These are phyloP conservation scores for Ananas comosus DNA, from an alignment of 176 grass and related monocot genomes.

Conservation along the genomic window DNA sequence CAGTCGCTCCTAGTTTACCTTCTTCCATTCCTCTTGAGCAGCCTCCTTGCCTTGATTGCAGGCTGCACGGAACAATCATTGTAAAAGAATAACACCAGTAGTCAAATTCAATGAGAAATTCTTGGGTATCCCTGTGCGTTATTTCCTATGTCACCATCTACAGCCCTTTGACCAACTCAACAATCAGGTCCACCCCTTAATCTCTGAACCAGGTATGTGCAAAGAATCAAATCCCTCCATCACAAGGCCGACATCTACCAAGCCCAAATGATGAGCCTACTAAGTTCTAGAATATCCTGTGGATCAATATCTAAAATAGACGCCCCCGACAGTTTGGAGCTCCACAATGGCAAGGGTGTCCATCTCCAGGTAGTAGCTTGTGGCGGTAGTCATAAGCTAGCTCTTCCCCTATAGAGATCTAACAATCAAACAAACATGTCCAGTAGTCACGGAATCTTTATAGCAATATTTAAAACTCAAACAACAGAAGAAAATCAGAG, in stretches of 20 bases:
- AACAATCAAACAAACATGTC: constrained; percentile 10
- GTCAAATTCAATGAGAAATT: too few species aligned
- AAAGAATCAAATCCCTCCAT: not conserved
- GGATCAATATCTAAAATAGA: constrained; percentile 35
- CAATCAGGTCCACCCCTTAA: not conserved
- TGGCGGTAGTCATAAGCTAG: constrained; percentile 61
- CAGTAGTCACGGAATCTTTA: too few species aligned
- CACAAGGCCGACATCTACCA: not conserved
- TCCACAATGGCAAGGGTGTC: constrained; percentile 60
- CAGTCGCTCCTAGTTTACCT: too few species aligned
- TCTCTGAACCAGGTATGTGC: not conserved
- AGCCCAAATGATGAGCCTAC: not conserved
- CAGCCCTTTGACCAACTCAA: not conserved
- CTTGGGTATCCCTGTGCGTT: too few species aligned
- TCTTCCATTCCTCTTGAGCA: too few species aligned
- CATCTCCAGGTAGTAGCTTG: constrained; percentile 45
- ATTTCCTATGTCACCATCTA: too few species aligned
- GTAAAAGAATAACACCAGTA: too few species aligned
- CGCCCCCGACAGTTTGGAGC: constrained; percentile 60
- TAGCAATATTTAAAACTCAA: constrained; percentile 41
- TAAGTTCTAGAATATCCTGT: not conserved
- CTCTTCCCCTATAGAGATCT: constrained; percentile 79
- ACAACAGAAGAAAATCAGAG: not conserved
- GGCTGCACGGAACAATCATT: too few species aligned
- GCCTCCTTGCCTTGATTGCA: too few species aligned